A percentile compares a stretch with the other conserved stretches of the same genome.
phyloP scores from a whole-genome alignment of 495 filamentous ascomycete genomes.

The Talaromyces nanjingensis region DNA sequence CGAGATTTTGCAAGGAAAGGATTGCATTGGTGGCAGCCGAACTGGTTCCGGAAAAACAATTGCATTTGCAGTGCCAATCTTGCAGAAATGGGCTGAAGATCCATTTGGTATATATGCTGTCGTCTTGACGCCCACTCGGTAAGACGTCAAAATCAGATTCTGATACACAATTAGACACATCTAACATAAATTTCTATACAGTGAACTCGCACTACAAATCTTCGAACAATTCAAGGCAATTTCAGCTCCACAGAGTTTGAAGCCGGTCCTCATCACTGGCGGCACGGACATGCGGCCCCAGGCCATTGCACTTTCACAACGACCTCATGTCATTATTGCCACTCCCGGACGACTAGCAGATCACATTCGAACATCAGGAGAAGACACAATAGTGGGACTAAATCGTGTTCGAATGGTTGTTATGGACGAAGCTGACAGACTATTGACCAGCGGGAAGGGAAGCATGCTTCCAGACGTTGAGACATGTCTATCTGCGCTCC shows the following conservation, averaged over 20 bases:
- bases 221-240: slow-evolving; percentile 93
- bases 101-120: slow-evolving; percentile 86
- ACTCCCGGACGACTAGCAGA: slow-evolving; percentile 92
- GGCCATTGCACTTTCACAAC: slow-evolving; percentile 68
- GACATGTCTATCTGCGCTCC: slow-evolving; percentile 73
- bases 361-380: slow-evolving; percentile 82
- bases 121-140: slow-evolving; percentile 84
- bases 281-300: slow-evolving; percentile 89
- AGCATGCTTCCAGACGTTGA: slow-evolving; percentile 93
- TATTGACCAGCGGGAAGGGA: slow-evolving; percentile 67
- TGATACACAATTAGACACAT: not conserved
- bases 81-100: slow-evolving; percentile 90
- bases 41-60: slow-evolving; percentile 99
- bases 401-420: slow-evolving; percentile 76
- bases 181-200: slow-evolving; percentile 15
- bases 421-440: slow-evolving; percentile 91
- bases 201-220: slow-evolving; percentile 92
- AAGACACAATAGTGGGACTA: slow-evolving; percentile 79
- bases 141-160: slow-evolving; percentile 10
- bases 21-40: slow-evolving; percentile 89
- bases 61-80: slow-evolving; percentile 86
- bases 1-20: slow-evolving; percentile 77
- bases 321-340: slow-evolving; percentile 89
- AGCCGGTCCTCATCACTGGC: slow-evolving; percentile 79
- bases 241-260: slow-evolving; percentile 74